Percentiles rank a stretch among this genome's conserved stretches.
Evolutionary conservation across 495 filamentous ascomycete genomes (phyloP).

Genomic region (Xylaria longipes): DNA sequence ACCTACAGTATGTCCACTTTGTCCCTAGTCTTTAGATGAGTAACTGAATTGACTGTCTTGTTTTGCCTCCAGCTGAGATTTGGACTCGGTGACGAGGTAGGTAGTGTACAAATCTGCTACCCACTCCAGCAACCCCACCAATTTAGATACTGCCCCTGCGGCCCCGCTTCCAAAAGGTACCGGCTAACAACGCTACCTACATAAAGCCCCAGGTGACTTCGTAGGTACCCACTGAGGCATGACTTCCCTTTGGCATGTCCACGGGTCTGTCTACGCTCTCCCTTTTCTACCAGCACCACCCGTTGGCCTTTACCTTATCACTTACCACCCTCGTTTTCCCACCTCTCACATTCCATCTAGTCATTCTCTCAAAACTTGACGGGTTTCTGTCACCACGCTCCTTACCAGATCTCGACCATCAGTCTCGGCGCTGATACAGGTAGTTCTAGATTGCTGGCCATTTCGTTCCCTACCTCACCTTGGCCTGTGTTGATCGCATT

Average conservation of each 20-base stretch:
- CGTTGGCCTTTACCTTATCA: conserved; percentile 10
- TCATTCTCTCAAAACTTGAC: conserved; percentile 23
- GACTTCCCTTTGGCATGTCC: conserved; percentile 8
- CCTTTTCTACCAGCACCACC: conserved; percentile 18
- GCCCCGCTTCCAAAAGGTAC: conserved; percentile 13
- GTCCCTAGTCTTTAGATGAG: no score
- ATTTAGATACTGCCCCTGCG: conserved; percentile 8
- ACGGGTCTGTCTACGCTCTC: conserved; percentile 13
- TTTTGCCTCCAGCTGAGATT: conserved; percentile 8
- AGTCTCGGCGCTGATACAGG: conserved; percentile 12
- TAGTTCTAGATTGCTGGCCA: conserved; percentile 33
- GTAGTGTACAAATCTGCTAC: neutral
- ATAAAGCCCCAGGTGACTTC: neutral
- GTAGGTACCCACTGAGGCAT: conserved; percentile 7
- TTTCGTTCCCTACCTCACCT: conserved; percentile 32
- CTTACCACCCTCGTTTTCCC: conserved; percentile 23
- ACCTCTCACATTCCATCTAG: conserved; percentile 21
- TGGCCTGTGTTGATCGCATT: conserved; percentile 45
- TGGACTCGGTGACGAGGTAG: neutral
- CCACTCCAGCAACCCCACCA: neutral
- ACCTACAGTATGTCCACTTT: no score
- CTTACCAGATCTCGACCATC: conserved; percentile 16
- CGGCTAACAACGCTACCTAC: conserved; percentile 1
- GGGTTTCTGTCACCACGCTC: conserved; percentile 28
- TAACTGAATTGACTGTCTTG: neutral